Conservation (phyloP, 345 rosid species). For the Psidium guajava region DNA sequence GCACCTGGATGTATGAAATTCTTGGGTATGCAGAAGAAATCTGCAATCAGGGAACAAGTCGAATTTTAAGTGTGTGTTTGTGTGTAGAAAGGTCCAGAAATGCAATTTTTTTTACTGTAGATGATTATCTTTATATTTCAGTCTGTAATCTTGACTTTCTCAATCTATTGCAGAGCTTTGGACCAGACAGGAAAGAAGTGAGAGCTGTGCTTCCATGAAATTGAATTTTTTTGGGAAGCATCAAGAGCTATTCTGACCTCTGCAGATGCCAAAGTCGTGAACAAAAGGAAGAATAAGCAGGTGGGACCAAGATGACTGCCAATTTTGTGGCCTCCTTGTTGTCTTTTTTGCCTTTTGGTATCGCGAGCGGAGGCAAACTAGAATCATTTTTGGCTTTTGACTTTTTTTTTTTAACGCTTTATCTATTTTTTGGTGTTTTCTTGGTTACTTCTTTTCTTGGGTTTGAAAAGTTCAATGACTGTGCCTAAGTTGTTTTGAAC, state of each 20-base stretch:
- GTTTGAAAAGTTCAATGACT: background rate
- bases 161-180: conserved; percentile 41
- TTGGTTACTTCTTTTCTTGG: background rate
- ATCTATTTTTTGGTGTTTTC: background rate
- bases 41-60: background rate
- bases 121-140: background rate
- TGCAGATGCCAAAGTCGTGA: background rate
- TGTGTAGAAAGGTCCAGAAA: background rate
- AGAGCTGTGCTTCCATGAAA: conserved; percentile 55
- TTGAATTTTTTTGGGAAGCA: background rate
- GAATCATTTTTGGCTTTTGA: background rate
- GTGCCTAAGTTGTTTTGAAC: background rate
- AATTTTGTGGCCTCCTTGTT: background rate
- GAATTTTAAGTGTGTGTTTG: background rate
- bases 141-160: background rate
- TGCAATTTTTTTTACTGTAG: background rate
- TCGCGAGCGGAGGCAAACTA: background rate
- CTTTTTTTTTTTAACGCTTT: background rate
- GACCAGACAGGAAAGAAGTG: conserved; percentile 87
- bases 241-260: background rate
- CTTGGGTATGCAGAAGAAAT: background rate
- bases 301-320: background rate
- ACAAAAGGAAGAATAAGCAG: conserved; percentile 5
- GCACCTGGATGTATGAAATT: background rate
- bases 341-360: background rate